Conservation (phyloP, 78 protist genomes). For the Chrysochromulina tobinii region DNA sequence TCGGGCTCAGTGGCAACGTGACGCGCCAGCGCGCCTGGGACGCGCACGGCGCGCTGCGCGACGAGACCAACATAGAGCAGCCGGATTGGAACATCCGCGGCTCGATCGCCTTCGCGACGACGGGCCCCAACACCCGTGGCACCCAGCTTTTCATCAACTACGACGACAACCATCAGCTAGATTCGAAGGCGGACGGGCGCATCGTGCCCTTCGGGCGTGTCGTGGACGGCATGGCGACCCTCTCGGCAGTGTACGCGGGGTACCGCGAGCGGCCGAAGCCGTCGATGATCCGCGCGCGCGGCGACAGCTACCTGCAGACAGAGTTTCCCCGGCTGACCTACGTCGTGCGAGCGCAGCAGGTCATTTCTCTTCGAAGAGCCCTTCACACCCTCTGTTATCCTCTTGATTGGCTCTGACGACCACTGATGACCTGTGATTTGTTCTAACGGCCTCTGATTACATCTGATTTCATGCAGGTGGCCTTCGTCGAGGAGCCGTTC, state of each 20-base stretch:
- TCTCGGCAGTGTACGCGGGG: neutral
- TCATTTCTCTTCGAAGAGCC: neutral
- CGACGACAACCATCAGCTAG: conserved; percentile 33
- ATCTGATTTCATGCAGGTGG: neutral
- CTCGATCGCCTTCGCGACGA: neutral
- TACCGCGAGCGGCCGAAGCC: neutral
- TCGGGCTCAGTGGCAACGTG: neutral
- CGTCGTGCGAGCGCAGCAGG: neutral
- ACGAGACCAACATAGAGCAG: neutral
- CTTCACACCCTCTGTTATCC: too few relatives aligned
- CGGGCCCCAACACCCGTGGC: conserved; percentile 1
- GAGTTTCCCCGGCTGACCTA: neutral
- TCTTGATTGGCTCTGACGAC: too few relatives aligned
- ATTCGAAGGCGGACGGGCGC: neutral
- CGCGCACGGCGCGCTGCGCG: neutral
- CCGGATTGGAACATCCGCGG: conserved; percentile 34
- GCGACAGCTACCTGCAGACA: neutral
- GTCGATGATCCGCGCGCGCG: neutral
- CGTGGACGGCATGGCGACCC: neutral
- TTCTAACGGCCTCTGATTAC: too few relatives aligned
- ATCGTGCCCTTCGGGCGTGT: conserved; percentile 38
- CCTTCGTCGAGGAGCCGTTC: conserved; percentile 16
- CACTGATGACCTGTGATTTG: too few relatives aligned
- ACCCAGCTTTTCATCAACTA: conserved; percentile 48
- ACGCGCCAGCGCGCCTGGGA: neutral